Base-by-base conservation (phyloP, 1,284 basidiomycete genomes). In the Prillingera fragicola region DNA sequence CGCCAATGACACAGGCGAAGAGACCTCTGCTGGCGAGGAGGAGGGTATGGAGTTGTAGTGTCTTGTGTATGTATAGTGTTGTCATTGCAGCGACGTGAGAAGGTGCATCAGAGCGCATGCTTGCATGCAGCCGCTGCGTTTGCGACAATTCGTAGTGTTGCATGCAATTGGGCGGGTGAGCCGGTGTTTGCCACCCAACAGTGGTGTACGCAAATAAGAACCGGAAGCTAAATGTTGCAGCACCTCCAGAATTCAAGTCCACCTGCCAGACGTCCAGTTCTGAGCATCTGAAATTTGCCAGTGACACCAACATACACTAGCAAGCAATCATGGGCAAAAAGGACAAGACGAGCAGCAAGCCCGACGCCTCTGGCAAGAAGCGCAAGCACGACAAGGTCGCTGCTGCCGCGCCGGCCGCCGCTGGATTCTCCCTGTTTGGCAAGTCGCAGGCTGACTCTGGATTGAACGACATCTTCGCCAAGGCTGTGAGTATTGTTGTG, bases 381-480 rank as follows among this genome's bases (percentile, higher is more conserved):
- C 54, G 60, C 41, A 63, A 64, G 53, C 43, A 52, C 44, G 47
- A 47, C 31, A 33, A 39, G 33, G 38, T 29, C 10, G 41, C 37
- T 6, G 37, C 40, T 7, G 41, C 40, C 13, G 45, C 33, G 10
- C 25, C 32, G 5, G 28, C 33, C 13, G 38, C 55, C 5, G 41
- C 28, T 8, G 50, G 54, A 4, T 54, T 58, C 46, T 60, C 59
- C 38, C 54, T 68, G 33, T 61, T 65, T 32, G 53, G 57, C 19
- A 57, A 35, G 14, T 43, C 51, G 33, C 56, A 59, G 34, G n/a
- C n/a, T n/a, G 67, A 70, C 43, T 29, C 59, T 2, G 67, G 65
- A 18, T 57, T 74, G 32, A 69, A 72, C 46, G 65, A 62, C 47
- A 38, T 74, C 17, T 74, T 74, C 59, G 60, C 63, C 25, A 67